phyloP scores from a whole-genome alignment of 176 grass and related monocot species.

The Thalia dealbata region DNA sequence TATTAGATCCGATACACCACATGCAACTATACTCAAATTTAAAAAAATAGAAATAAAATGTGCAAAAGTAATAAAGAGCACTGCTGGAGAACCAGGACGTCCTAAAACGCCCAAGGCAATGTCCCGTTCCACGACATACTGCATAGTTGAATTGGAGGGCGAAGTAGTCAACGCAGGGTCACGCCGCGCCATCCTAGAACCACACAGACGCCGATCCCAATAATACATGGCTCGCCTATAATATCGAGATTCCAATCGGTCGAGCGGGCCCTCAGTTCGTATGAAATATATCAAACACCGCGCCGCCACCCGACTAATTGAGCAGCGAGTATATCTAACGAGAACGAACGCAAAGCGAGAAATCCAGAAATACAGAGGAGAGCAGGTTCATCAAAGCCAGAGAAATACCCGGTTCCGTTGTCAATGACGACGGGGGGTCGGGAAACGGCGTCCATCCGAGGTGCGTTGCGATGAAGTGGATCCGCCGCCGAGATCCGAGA shows the following conservation, averaged over 20 bases:
- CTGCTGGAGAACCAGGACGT: neutral
- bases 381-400: neutral
- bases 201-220: neutral
- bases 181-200: neutral
- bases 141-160: neutral
- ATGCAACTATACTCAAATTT: too few species aligned
- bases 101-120: neutral
- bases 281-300: neutral
- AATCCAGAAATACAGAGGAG: neutral
- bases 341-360: neutral
- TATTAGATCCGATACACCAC: too few species aligned
- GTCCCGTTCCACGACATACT: neutral
- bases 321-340: neutral
- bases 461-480: neutral
- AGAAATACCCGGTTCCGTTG: constrained; percentile 79
- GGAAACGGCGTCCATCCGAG: constrained; percentile 55
- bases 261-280: neutral
- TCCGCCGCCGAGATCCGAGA: constrained; percentile 15
- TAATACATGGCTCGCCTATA: neutral
- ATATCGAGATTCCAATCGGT: neutral
- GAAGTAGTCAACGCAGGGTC: neutral
- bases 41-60: too few species aligned
- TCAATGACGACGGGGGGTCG: constrained; percentile 96
- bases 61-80: too few species aligned
- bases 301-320: neutral